Base-by-base conservation (phyloP, 2,329 filamentous ascomycete species). In the Mariannaea sp. region DNA sequence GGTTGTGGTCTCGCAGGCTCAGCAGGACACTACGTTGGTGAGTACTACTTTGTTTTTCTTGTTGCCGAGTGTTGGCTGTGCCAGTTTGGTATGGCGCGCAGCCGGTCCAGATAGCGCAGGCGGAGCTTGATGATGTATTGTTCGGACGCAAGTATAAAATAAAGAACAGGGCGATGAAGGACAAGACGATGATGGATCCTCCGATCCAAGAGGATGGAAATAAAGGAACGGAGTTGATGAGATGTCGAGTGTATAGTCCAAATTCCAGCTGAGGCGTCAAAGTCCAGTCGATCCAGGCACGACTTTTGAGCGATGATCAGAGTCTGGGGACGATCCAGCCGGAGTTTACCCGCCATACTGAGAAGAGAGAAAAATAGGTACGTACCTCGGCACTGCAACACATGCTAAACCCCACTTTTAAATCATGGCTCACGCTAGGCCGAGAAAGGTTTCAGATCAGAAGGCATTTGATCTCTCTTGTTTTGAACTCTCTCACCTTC, bases 21-120 rank as follows among this genome's bases (percentile, higher is more conserved):
- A 70, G 71, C 68, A 73, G 70, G 69, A 71, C 66, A 69, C 70
- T 70, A 66, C 59, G 65, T 63, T 70, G 69, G 67, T 73, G 68
- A 72, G 70, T 62, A 70, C 64, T 73, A 74, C 71, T 72, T 70
- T 71, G n/a, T n/a, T n/a, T n/a, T n/a, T n/a, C n/a, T 67, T 63
- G 45, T 50, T 49, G 53, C 43, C 39, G 59, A 52, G 57, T 51
- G 60, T 57, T 59, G 53, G 48, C 30, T 55, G 48, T 57, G 64
- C 64, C 57, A 55, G 57, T n/a, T 32, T 48, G 29, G n/a, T n/a
- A 53, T 53, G 50, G 57, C 60, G 59, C 53, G 54, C 36, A 39
- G 49, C 48, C 45, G 49, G 36, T 46, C 22, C 42, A 49, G 40
- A 38, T 49, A 49, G 54, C 48, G 53, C 48, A 49, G 47, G 44